These are phyloP conservation scores for Petasospora fabianii DNA, from an alignment of 1,139 yeast species.

Conservation along the genomic window DNA sequence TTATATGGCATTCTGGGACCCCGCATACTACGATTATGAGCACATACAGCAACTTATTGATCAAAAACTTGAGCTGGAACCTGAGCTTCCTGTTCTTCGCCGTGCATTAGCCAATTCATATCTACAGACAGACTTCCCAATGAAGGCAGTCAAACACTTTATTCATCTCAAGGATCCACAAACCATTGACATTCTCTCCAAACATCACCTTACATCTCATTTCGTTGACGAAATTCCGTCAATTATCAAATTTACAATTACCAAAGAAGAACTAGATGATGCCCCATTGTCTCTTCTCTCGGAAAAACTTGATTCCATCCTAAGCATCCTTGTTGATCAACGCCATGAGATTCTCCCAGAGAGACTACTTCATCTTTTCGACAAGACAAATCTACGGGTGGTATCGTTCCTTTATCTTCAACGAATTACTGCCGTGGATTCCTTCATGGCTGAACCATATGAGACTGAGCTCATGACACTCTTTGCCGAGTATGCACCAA, in stretches of 20 bases:
- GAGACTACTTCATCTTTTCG: slow-evolving; percentile 45
- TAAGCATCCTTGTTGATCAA: slow-evolving; percentile 57
- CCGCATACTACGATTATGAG: slow-evolving; percentile 47
- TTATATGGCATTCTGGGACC: slow-evolving; percentile 57
- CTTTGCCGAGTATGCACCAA: slow-evolving; percentile 58
- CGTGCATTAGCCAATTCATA: slow-evolving; percentile 54
- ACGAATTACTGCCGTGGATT: slow-evolving; percentile 50
- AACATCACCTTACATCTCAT: slow-evolving; percentile 56
- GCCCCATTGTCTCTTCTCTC: slow-evolving; percentile 44
- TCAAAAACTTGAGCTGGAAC: slow-evolving; percentile 33
- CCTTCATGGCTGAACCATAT: slow-evolving; percentile 47
- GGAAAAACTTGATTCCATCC: slow-evolving; percentile 39
- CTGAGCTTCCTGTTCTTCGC: slow-evolving; percentile 36
- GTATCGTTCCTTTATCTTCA: slow-evolving; percentile 62
- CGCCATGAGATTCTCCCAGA: slow-evolving; percentile 61
- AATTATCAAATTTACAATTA: slow-evolving; percentile 47
- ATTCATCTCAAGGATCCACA: slow-evolving; percentile 49
- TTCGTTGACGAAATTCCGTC: slow-evolving; percentile 49
- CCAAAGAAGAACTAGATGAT: slow-evolving; percentile 33
- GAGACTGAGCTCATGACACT: slow-evolving; percentile 66
- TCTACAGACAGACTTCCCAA: slow-evolving; percentile 53
- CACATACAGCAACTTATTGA: slow-evolving; percentile 47
- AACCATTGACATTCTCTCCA: slow-evolving; percentile 55
- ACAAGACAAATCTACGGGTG: slow-evolving; percentile 41
- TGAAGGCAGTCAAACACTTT: slow-evolving; percentile 61